Base-by-base conservation (phyloP, 768 basidiomycete genomes). In the Kwoniella europaea region DNA sequence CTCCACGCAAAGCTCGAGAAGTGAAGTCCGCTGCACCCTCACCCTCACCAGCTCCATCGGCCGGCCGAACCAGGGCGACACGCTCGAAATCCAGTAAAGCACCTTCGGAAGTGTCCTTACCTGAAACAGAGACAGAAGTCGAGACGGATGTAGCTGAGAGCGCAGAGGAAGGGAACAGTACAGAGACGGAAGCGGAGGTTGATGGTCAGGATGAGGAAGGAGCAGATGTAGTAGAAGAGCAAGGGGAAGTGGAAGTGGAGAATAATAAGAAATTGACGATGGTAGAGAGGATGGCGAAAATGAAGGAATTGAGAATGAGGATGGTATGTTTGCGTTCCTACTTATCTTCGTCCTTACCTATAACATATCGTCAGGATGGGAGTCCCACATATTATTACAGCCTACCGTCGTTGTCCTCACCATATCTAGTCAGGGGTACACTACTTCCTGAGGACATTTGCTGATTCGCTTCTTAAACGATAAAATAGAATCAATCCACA, bases 241-340 rank as follows among this genome's bases (percentile, higher is more conserved):
- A 60, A 16, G 68, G 46, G 16, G 70, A 67, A 41, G 74, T 65
- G 55, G 73, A 60, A 41, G 41, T 35, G 5, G 71, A 57, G 27
- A 27, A 27, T 9, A 66, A 18, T 20, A 64, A 59, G 41, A 81
- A 76, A 54, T 15, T 71, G 58, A 70, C 88, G 0, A 86, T 91
- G 87, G 90, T 91, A 65, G 91, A 91, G 75, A 86, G 93, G 68
- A 89, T 89, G 82, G 88, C 88, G 20, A 94, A 91, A 85, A 84
- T 95, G 83, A 90, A 90, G 29, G 86, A 89, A 75, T 86, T 97
- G 53, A 86, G 92, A 71, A 87, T 88, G 82, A 90, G 89, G 79
- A 92, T 94, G 89, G 95, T 94, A 63, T 54, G 18, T 53, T 53
- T 55, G 22, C 35, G 35, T 10, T 55, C 29, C 29, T 13, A 27